phyloP scores from a whole-genome alignment of 345 rosid genomes.

The Eucalyptus caleyi region DNA sequence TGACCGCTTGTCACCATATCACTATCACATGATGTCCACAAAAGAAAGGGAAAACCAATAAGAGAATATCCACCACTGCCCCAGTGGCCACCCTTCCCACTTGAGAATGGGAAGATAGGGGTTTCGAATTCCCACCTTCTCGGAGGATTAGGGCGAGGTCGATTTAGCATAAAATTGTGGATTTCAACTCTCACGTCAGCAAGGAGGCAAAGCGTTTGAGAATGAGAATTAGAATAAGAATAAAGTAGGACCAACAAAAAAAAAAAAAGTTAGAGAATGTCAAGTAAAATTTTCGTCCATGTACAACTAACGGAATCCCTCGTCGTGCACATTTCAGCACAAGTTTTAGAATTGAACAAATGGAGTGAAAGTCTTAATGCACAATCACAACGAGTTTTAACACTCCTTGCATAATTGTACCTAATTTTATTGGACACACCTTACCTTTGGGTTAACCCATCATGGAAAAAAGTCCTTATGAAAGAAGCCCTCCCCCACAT shows the following conservation, averaged over 20 bases:
- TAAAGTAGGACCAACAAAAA: no score
- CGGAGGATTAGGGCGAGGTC: no score
- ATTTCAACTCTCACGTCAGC: fast-evolving
- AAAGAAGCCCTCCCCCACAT: neutral
- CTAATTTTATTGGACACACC: neutral
- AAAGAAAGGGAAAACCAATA: neutral
- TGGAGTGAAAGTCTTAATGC: neutral
- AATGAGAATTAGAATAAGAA: no score
- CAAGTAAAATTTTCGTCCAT: neutral
- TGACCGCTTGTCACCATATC: neutral
- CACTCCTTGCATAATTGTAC: neutral
- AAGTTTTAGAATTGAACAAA: neutral
- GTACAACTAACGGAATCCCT: neutral
- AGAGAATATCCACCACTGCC: neutral
- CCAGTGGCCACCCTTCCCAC: no score
- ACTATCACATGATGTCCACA: neutral
- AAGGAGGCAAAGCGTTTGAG: fast-evolving
- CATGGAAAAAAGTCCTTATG: neutral
- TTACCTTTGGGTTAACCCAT: neutral
- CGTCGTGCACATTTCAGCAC: fast-evolving
- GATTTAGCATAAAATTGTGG: no score
- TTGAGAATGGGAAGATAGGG: no score
- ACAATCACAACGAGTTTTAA: neutral
- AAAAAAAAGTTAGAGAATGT: neutral
- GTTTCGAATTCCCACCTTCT: no score